Evolutionary conservation across 768 basidiomycete species (phyloP), one percentile per base, ranked within the genome.

Genomic region (Boletus sp.): DNA sequence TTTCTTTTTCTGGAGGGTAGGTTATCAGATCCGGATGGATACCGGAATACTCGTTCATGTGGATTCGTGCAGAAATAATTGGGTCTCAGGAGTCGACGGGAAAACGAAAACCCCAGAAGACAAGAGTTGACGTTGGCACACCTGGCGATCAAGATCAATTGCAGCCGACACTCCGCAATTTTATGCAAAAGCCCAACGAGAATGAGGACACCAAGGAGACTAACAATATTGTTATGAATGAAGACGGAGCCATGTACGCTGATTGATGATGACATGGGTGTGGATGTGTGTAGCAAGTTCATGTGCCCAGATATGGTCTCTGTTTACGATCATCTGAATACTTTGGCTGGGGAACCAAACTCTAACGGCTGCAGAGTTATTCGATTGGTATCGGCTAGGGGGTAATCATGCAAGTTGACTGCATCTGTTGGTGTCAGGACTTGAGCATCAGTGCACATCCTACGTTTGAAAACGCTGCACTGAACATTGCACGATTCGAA

Each of bases 1-100:
- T 92, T 89, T 63, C 66, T 87, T 46, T 92, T 92, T 66, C 79
- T 92, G 6, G 86, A 90, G 71, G 90, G 90, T 89, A 61, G 15
- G 73, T 44, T 8, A 1, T 28, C 28, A 10, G 24, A 28, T 18
- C 4, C 37, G n/a, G 33, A 33, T 14, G 10, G 47, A 37, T 35
- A 10, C 24, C 8, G 30, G 29, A 37, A 46, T 40, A n/a, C 17
- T 55, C 35, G 18, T 28, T 51, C 39, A 62, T 47, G 18, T 30
- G 17, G 17, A 30, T 7, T 47, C 10, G 40, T 50, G 3, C 57
- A 88, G 86, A 88, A 68, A 79, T 86, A 52, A 79, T 88, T 36
- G 80, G 80, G 48, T 84, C 78, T 76, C 74, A 78, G 41, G 82
- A 81, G 35, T 67, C 77, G 7, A 72, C 75, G 5, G 70, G 72